Evolutionary conservation across 768 basidiomycete genomes (phyloP), one percentile per base, ranked within the genome.

Genomic region (Hysterangium stoloniferum): DNA sequence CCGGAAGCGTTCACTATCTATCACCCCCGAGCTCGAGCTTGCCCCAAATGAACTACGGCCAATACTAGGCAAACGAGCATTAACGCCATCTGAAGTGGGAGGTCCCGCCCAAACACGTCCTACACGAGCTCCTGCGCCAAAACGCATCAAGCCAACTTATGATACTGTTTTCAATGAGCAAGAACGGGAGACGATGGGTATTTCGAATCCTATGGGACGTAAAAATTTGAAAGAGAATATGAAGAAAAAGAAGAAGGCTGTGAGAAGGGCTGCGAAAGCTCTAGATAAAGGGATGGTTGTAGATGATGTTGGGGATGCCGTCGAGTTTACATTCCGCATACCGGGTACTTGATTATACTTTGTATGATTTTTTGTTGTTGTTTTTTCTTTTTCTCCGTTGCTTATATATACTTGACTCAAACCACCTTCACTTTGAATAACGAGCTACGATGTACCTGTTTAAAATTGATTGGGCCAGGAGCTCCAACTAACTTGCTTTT

Each of bases 171-270:
- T 74, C 4, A 74, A 77, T 33, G 65, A 64, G 6, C 66, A 78
- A 53, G 73, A 74, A 24, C 58, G 71, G 20, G 54, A 62, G 37
- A 65, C 63, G 52, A 77, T 80, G 74, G 73, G 72, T 11, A 59
- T 61, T 52, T 68, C 74, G 49, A 84, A 84, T 61, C 82, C 84
- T 12, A 56, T 87, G 54, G 78, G 71, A 49, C 66, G 84, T 54
- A 73, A 69, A 58, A 66, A 71, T 56, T 57, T 86, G 58, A 86
- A 85, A 67, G 74, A 67, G 59, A 82, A 80, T 38, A 75, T 77
- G 42, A 87, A 85, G 69, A 69, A 70, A 56, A 77, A 75, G 32
- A 70, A 78, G 58, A 79, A 78, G 61, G 73, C 75, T 4, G 73
- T 71, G 34, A 69, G 69, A 31, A 64, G 65, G 46, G 34, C 51